phyloP scores from a whole-genome alignment of 1,284 basidiomycete genomes.

The Microbotryum silenes-acaulis region DNA sequence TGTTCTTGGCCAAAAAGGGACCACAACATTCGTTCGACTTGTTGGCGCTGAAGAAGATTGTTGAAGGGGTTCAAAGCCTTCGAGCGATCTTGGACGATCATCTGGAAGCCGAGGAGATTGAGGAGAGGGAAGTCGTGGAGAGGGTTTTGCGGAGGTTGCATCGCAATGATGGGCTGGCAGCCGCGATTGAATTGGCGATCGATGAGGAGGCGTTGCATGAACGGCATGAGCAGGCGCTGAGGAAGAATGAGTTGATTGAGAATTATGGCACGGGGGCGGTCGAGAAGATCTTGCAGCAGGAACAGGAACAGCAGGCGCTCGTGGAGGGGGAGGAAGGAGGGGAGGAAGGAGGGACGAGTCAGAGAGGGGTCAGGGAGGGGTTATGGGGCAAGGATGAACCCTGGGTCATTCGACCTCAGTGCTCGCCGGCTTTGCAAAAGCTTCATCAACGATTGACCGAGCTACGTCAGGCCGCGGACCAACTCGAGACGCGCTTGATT shows the following conservation, averaged over 20 bases:
- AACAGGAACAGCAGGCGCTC: no score
- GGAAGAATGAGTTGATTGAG: conserved; percentile 31
- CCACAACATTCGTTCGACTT: conserved; percentile 63
- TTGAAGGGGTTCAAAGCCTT: conserved; percentile 37
- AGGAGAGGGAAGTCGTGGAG: conserved; percentile 31
- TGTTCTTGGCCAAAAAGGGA: conserved; percentile 47
- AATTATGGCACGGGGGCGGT: conserved; percentile 12
- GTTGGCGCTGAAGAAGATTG: conserved; percentile 54
- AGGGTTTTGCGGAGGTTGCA: conserved; percentile 53
- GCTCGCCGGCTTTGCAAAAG: conserved; percentile 50
- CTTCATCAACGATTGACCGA: conserved; percentile 48
- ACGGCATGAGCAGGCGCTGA: conserved; percentile 27
- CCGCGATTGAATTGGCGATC: conserved; percentile 55
- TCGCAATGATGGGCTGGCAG: conserved; percentile 53
- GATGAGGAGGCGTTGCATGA: conserved; percentile 40
- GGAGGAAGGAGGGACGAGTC: background rate
- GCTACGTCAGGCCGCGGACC: conserved; percentile 29
- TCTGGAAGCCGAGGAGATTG: background rate
- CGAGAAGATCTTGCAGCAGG: background rate
- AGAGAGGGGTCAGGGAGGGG: background rate
- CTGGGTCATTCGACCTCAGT: conserved; percentile 69
- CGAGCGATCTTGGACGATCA: conserved; percentile 6
- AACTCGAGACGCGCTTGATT: conserved; percentile 30
- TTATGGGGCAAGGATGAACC: conserved; percentile 23
- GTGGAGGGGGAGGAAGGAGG: conserved; percentile 5